Percentiles rank a stretch among this genome's conserved stretches.
These are phyloP conservation scores for Salvia hispanica DNA, from an alignment of 257 asterid genomes.

Conservation along the genomic window DNA sequence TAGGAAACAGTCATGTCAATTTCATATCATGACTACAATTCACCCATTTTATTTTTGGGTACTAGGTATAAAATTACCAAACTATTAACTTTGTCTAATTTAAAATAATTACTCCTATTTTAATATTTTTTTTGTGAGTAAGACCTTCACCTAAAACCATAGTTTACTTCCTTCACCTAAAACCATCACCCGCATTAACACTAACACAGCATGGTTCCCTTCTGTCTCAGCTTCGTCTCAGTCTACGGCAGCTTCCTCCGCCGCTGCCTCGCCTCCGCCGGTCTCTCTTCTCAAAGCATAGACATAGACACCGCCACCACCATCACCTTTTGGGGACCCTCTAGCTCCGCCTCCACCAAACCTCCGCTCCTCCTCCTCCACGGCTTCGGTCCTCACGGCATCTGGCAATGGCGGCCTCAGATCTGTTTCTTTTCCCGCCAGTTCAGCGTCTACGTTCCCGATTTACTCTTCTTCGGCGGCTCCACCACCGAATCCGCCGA, in stretches of 20 bases:
- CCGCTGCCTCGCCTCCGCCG: conserved; percentile 59
- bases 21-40: too few relatives aligned
- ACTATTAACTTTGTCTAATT: too few relatives aligned
- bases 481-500: conserved; percentile 55
- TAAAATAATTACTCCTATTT: too few relatives aligned
- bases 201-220: conserved; percentile 34
- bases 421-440: conserved; percentile 45
- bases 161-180: background rate
- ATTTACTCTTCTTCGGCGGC: conserved; percentile 69
- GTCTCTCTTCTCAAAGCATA: conserved; percentile 58
- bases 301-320: conserved; percentile 55
- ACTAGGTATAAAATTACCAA: too few relatives aligned
- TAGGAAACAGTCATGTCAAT: too few relatives aligned
- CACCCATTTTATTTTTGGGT: too few relatives aligned
- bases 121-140: too few relatives aligned
- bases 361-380: conserved; percentile 70
- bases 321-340: conserved; percentile 73
- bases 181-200: background rate
- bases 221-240: conserved; percentile 67
- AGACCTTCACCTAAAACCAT: too few relatives aligned
- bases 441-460: conserved; percentile 72
- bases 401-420: conserved; percentile 85
- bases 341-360: conserved; percentile 39
- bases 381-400: conserved; percentile 82
- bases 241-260: conserved; percentile 66